A percentile compares a stretch with the other conserved stretches of the same genome.
Evolutionary conservation across 1,284 basidiomycete genomes (phyloP).

Genomic region (Leccinum fallax): DNA sequence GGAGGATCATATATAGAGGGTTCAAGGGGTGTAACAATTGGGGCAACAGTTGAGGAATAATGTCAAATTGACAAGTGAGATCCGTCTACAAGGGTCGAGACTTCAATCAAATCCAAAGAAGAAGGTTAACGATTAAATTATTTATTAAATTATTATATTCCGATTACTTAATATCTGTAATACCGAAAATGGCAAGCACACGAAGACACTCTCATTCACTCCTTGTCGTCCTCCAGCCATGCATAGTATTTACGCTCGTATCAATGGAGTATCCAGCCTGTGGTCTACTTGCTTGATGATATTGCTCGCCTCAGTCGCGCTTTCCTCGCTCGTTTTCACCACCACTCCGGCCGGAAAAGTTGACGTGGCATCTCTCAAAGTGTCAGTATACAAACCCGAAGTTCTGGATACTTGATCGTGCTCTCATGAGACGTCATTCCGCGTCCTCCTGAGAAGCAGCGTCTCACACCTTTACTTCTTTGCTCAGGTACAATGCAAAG

Average conservation of each 20-base stretch:
- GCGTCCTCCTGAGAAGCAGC: constrained; percentile 8
- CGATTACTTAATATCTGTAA: background rate
- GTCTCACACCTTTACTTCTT: constrained; percentile 15
- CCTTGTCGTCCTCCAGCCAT: constrained; percentile 38
- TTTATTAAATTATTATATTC: background rate
- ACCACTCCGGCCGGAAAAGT: constrained; percentile 60
- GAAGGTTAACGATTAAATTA: constrained; percentile 1
- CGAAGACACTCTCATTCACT: background rate
- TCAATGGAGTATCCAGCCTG: constrained; percentile 75
- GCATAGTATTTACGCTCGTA: constrained; percentile 68
- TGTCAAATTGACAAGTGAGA: background rate
- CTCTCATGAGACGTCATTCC: constrained; percentile 10
- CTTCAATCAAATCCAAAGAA: background rate
- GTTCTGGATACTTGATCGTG: background rate
- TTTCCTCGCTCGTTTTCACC: constrained; percentile 68
- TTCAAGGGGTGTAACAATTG: background rate
- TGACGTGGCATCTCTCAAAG: constrained; percentile 63
- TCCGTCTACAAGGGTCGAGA: background rate
- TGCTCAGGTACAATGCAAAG: constrained; percentile 53
- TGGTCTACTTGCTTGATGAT: constrained; percentile 80
- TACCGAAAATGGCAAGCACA: background rate
- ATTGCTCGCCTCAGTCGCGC: constrained; percentile 71
- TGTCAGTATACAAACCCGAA: constrained; percentile 48
- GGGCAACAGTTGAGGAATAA: background rate
- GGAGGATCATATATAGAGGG: background rate